Base-by-base conservation (phyloP, 2,329 filamentous ascomycete genomes). In the Fusarium napiforme region DNA sequence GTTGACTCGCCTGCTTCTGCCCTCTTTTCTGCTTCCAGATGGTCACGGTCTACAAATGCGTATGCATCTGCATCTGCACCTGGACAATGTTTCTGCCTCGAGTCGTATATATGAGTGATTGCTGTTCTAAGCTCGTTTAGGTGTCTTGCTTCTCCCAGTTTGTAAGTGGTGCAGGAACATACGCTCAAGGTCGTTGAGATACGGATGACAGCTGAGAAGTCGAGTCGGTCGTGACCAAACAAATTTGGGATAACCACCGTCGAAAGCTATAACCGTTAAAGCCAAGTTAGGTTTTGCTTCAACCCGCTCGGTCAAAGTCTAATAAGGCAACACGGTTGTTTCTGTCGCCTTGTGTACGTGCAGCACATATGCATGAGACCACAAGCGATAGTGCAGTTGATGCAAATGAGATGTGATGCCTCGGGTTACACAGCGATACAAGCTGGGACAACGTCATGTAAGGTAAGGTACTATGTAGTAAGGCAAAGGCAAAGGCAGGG, bases 341-440 rank as follows among this genome's bases (percentile, higher is more conserved):
- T 73, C 70, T 73, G 75, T 64, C 53, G 71, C 66, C 69, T 73
- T 68, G 59, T 63, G 61, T 64, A 55, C 57, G 19, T 23, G 30
- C 42, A 43, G 50, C 63, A 56, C 34, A 63, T 49, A 59, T 59
- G 65, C 49, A 67, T 55, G 43, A 67, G 63, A 61, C 56, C 47
- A 64, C 46, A 64, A 61, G 64, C 61, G 57, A 52, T 39, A 47
- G 37, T 52, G 53, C 42, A 61, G 46, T 55, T 36, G 65, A 73
- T 64, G 64, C 43, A 70, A 60, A 68, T 65, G 57, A 59, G 66
- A 76, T 77, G 65, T 61, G 68, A 77, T 70, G 65, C 56, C 50
- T 67, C 58, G 60, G 52, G 72, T 62, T 71, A 75, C 72, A 72
- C 60, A 64, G 55, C 19, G 47, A 73, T 64, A 62, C 60, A 74